Conservation (phyloP, 768 basidiomycete genomes). For the Lenzites betulinus region DNA sequence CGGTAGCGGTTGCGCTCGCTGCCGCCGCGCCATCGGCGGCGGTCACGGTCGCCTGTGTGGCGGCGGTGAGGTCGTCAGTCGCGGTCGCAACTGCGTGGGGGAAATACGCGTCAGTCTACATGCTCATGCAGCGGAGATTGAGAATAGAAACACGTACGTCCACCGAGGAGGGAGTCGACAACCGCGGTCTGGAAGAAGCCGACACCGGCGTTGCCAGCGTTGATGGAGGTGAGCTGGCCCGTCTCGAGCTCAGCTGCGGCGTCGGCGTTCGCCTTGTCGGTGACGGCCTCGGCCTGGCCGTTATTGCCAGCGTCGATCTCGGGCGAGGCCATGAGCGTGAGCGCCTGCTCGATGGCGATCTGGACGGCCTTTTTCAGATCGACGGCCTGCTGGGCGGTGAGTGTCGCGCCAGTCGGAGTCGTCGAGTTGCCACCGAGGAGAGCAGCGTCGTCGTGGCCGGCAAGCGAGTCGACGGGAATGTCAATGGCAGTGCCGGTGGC, state of each 20-base stretch:
- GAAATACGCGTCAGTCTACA: background rate
- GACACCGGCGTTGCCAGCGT: constrained; percentile 30
- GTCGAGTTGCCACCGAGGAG: constrained; percentile 29
- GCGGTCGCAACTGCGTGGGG: constrained; percentile 3
- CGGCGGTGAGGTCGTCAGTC: background rate
- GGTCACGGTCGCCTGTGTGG: background rate
- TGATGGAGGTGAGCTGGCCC: constrained; percentile 23
- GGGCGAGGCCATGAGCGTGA: background rate
- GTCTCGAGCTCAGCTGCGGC: constrained; percentile 14
- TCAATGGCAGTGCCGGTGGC: constrained; percentile 30
- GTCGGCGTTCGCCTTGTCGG: constrained; percentile 23
- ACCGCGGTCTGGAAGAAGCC: constrained; percentile 24
- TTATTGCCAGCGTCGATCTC: constrained; percentile 9
- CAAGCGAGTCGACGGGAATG: constrained; percentile 30
- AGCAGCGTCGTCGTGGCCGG: constrained; percentile 27
- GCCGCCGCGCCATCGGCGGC: background rate
- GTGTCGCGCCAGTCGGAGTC: constrained; percentile 15
- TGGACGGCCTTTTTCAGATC: constrained; percentile 30
- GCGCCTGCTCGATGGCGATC: constrained; percentile 20
- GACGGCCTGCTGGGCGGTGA: constrained; percentile 26
- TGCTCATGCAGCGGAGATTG: background rate
- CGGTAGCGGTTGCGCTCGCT: background rate
- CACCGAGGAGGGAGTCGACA: constrained; percentile 27
- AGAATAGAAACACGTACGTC: constrained; percentile 18
- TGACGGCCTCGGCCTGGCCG: constrained; percentile 13